Evolutionary conservation across 2,329 filamentous ascomycete species (phyloP), one percentile per base, ranked within the genome.

Genomic region (Pezicula rhizophila): DNA sequence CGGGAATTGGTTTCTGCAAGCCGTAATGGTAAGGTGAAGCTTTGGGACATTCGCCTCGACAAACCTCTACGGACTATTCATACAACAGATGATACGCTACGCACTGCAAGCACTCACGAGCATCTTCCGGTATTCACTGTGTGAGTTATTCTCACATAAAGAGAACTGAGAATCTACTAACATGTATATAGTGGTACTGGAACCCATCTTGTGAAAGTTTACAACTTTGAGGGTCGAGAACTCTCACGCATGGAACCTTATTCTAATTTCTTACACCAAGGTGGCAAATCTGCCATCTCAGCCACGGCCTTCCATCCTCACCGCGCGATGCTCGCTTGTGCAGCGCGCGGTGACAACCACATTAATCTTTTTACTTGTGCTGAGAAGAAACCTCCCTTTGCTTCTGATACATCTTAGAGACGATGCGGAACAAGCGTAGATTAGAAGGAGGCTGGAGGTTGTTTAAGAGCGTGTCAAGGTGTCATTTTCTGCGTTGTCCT

Each of bases 21-120:
- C 64, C 82, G 89, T 42, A 93, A 96, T 62, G 93, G 93, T 52
- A 93, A 93, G 64, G 87, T 99, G 55, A 91, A 89, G 65, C 75
- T 99, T 14, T 99, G 93, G 93, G 93, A 99, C 67, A 89, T 99
- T 45, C 82, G 93, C 43, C 89, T 89, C 82, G 87, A 93, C 55
- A 77, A 78, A 57, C 84, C 87, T 5, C 74, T 95, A 45, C 82
- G 84, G 52, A 82, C 82, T 2, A 85, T 92, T 60, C 77, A 82
- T 62, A 83, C 86, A 6, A 92, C 88, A 3, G 82, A 78, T 52
- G 84, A 91, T 60, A 87, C 85, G 8, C 76, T 96, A 52, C 82
- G 90, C 48, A 95, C 89, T 15, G 78, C 95, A 49, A 93, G 87
- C 65, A 91, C 93, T 38, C 93, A 99, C 66, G 93, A 99, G 68